Percentiles rank a stretch among this genome's conserved stretches.
phyloP scores from a whole-genome alignment of 106 monocot species.

The Dendrobium chrysotoxum region DNA sequence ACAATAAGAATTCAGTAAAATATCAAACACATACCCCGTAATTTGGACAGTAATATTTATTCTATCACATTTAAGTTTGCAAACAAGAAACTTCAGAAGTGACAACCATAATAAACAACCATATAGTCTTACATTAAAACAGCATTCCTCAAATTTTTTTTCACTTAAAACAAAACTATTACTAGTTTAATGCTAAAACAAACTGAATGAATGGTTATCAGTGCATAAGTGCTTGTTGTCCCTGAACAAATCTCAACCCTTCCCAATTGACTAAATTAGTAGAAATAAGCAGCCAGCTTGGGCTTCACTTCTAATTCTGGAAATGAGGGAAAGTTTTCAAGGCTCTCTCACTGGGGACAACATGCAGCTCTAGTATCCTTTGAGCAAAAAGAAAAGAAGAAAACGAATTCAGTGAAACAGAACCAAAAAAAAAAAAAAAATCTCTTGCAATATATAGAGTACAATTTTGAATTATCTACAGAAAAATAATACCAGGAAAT shows the following conservation, averaged over 20 bases:
- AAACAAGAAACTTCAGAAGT: background rate
- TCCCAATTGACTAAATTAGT: background rate
- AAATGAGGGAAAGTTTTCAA: background rate
- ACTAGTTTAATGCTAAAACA: background rate
- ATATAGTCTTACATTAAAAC: background rate
- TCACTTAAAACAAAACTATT: background rate
- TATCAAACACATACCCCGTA: background rate
- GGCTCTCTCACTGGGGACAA: background rate
- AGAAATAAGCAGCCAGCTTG: background rate
- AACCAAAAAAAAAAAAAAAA: background rate
- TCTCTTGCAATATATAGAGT: background rate
- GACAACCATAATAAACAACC: background rate
- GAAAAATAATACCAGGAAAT: background rate
- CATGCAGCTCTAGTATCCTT: background rate
- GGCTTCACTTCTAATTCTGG: background rate
- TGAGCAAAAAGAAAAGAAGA: background rate
- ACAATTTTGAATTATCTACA: background rate
- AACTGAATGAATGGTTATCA: background rate
- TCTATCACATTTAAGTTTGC: background rate
- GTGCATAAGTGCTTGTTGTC: background rate
- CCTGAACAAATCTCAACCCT: background rate
- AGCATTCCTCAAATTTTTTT: background rate
- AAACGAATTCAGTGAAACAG: background rate
- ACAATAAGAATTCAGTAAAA: conserved; percentile 3
- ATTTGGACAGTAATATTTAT: background rate